Base-by-base conservation (phyloP, 306 rosid species). In the Casuarina glauca region DNA sequence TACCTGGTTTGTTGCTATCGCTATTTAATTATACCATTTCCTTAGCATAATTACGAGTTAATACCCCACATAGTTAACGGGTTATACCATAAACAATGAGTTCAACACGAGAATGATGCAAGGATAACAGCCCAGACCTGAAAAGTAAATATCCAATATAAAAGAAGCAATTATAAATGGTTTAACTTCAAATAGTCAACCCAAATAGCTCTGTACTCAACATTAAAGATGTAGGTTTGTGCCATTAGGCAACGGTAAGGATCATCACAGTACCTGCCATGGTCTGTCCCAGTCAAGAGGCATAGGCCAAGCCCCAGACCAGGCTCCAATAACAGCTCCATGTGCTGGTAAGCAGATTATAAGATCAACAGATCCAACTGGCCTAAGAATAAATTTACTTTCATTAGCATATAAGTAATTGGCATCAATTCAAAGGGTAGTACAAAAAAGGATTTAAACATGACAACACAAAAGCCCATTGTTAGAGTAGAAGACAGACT, bases 261-360 rank as follows among this genome's bases (percentile, higher is more conserved):
- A 69, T 51, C 62, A 60, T 69, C 67, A 35, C 10, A 42, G 44
- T 85, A 92, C 98, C 97, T 91, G 98, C 97, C 97, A 91, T 62
- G 95, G 92, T 70, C 96, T 87, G 84, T 92, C 98, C 98, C 98
- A 95, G 76, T 95, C 98, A 84, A 95, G 98, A 15, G 97, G 98
- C 97, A 95, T 89, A 15, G 97, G 96, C 93, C 93, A 93, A 71
- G 98, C 97, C 73, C 98, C 97, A 86, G 92, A 89, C 97, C 97
- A 95, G 55, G 89, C 97, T 76, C 99, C 97, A 44, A 95, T 86
- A 69, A 89, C 77, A 78, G 92, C 97, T 74, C 97, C 99, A 81
- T 91, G 94, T 53, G 97, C 97, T 15, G 95, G 90, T 73, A 93
- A 82, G 80, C 91, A 93, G 80, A 91, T 85, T 86, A 93, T 81